Conservation (phyloP, 202 grass and related monocot species). For the Digitaria exilis region DNA sequence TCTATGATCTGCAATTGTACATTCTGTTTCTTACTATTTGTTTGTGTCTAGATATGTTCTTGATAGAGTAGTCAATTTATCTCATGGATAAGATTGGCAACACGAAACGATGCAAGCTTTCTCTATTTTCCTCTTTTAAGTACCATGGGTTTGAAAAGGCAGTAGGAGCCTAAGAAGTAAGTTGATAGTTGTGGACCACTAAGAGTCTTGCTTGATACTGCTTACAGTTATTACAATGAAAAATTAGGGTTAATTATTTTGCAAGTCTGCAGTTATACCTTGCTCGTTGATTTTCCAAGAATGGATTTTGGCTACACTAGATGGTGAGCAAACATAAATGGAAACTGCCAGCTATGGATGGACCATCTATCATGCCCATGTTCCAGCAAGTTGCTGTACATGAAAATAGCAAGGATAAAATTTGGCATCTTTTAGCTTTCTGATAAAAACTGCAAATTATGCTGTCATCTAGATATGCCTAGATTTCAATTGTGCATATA, state of each 20-base stretch:
- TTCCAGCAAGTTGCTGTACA: neutral
- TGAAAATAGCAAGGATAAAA: neutral
- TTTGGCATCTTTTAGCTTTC: neutral
- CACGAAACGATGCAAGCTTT: neutral
- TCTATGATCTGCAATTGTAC: neutral
- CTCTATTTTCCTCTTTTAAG: neutral
- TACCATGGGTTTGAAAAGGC: neutral
- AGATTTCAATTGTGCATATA: neutral
- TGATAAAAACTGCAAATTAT: neutral
- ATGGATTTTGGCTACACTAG: neutral
- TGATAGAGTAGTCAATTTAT: neutral
- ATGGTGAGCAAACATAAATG: neutral
- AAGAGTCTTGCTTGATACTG: neutral
- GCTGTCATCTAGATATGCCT: neutral
- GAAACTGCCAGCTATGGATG: neutral
- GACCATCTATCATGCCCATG: neutral
- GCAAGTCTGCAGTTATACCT: neutral
- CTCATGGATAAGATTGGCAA: neutral
- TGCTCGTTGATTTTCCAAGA: neutral
- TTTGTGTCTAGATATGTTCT: neutral
- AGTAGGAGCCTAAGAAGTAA: neutral
- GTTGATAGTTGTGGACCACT: neutral
- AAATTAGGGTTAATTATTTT: neutral
- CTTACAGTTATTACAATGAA: constrained; percentile 2
- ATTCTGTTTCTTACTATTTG: neutral